A percentile compares a stretch with the other conserved stretches of the same genome.
Conservation (phyloP, 352 stramenopile genomes). For the Globisporangium polare region DNA sequence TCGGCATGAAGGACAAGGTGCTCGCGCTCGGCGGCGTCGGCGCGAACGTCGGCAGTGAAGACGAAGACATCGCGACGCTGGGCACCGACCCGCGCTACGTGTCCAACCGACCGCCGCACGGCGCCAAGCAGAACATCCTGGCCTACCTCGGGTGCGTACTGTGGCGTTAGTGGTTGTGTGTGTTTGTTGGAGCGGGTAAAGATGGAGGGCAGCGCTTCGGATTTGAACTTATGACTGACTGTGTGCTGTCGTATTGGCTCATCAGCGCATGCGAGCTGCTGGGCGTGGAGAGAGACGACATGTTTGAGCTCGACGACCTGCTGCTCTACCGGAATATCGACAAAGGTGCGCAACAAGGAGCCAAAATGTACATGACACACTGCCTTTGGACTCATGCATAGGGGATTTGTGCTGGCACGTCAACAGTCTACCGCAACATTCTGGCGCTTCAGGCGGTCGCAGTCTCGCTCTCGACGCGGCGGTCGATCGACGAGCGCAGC, state of each 20-base stretch:
- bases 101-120: constrained; percentile 1
- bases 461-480: constrained; percentile 66
- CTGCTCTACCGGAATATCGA: constrained; percentile 52
- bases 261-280: constrained; percentile 63
- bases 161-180: background rate
- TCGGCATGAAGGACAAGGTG: constrained; percentile 73
- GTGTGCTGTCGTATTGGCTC: background rate
- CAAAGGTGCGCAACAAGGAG: constrained; percentile 53
- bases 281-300: constrained; percentile 49
- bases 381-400: too few relatives aligned
- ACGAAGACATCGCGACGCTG: background rate
- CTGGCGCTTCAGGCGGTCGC: constrained; percentile 68
- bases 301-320: constrained; percentile 74
- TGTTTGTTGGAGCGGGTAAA: background rate
- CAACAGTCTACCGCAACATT: constrained; percentile 84
- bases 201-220: background rate
- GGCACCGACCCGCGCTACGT: constrained; percentile 2
- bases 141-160: constrained; percentile 61
- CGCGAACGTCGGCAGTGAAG: background rate
- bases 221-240: constrained; percentile 4
- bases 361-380: too few relatives aligned
- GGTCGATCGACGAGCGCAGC: constrained; percentile 78
- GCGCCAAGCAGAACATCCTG: constrained; percentile 41
- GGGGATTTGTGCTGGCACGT: too few relatives aligned
- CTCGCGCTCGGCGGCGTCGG: background rate